phyloP scores from a whole-genome alignment of 257 asterid genomes.

The Solanum piurae region DNA sequence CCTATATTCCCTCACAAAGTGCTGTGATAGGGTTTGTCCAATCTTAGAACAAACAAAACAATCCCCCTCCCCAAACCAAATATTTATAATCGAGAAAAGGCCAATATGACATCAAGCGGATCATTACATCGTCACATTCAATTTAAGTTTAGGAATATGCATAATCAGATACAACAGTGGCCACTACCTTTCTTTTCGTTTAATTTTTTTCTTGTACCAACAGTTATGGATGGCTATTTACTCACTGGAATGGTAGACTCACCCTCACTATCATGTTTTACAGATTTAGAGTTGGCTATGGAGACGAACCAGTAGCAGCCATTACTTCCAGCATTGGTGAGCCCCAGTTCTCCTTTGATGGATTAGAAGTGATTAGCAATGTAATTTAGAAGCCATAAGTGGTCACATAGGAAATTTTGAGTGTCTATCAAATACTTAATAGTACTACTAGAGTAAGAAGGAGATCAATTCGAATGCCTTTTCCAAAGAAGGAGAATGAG shows the following conservation, averaged over 20 bases:
- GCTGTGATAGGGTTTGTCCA: neutral
- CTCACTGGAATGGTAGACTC: neutral
- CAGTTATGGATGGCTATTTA: neutral
- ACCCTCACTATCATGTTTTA: neutral
- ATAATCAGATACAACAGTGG: neutral
- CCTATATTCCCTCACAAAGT: neutral
- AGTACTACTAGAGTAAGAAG: neutral
- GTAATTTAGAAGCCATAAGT: neutral
- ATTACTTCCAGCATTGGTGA: neutral
- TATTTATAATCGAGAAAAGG: neutral
- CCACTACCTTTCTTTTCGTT: neutral
- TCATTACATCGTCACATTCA: neutral
- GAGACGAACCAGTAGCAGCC: neutral
- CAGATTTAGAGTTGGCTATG: neutral
- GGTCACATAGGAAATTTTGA: neutral
- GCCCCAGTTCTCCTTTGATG: neutral
- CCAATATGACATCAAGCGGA: neutral
- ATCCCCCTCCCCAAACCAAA: neutral
- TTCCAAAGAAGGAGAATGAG: neutral
- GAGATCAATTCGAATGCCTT: neutral
- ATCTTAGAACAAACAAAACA: neutral
- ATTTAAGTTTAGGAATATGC: neutral
- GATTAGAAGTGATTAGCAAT: neutral
- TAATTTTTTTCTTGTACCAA: neutral
- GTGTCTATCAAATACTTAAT: neutral